Evolutionary conservation across 208 protist genomes (phyloP).

Genomic region (Trichomonas vaginalis): DNA sequence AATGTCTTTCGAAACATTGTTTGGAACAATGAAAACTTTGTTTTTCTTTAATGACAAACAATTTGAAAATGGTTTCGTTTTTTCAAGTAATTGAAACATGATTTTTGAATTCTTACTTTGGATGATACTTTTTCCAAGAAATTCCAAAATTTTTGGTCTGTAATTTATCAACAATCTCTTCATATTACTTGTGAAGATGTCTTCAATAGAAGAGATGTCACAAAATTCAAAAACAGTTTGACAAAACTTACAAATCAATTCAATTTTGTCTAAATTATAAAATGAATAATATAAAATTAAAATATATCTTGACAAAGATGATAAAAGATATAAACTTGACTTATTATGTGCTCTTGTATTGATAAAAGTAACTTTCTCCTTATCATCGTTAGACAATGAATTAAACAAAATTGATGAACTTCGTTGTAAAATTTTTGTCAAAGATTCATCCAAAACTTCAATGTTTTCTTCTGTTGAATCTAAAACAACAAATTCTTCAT

Average conservation of each 20-base stretch:
- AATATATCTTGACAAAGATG: not conserved
- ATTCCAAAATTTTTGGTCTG: not conserved
- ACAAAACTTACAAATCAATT: not conserved
- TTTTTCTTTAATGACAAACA: too few relatives aligned
- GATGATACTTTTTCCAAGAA: too few relatives aligned
- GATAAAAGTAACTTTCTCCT: too few relatives aligned
- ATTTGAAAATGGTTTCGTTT: too few relatives aligned
- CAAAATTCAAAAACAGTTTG: not conserved
- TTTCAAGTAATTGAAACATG: too few relatives aligned
- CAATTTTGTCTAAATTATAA: not conserved
- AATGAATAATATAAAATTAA: not conserved
- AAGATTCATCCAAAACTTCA: not conserved
- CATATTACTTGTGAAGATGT: not conserved
- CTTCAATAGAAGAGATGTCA: not conserved
- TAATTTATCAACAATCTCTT: not conserved
- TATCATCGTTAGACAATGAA: too few relatives aligned
- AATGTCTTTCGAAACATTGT: too few relatives aligned
- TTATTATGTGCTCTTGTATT: not conserved
- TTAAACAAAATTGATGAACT: not conserved
- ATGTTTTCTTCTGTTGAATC: not conserved
- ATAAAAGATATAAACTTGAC: too few relatives aligned
- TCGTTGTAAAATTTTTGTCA: not conserved
- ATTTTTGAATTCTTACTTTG: too few relatives aligned
- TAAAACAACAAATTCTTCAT: not conserved
- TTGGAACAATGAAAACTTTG: too few relatives aligned